Base-by-base conservation (phyloP, 768 basidiomycete species). In the Pleurotus eryngii region DNA sequence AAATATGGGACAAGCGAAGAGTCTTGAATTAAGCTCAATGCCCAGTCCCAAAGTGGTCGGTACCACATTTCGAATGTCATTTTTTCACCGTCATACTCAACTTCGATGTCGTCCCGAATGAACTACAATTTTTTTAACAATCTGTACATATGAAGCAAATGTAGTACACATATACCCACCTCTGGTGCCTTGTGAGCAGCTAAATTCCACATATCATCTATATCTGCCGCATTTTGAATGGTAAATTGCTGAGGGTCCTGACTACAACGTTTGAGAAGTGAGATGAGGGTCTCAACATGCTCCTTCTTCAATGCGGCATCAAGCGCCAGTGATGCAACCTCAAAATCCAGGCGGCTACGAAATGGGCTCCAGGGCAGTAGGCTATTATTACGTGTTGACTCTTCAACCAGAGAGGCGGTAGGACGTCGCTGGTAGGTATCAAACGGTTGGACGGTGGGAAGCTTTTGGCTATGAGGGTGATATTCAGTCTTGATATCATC, bases 401-500 rank as follows among this genome's bases (percentile, higher is more conserved):
- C 67, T 1, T 63, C 59, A 7, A 58, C 2, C 22, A 0, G 22
- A 24, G 22, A 3, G 22, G 4, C 22, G 22, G 22, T 24, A 24
- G 22, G 22, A 24, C 22, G 2, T 24, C 22, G 22, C 22, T 24
- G 22, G 22, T 24, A 24, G 22, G 22, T 24, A 24, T 24, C 22
- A 24, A 24, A 24, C 3, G 22, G 22, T 24, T 24, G 22, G 22
- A 24, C 22, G 4, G 22, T 24, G 67, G 67, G 18, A 45, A 57
- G 12, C 62, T 18, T 40, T 62, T 53, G 9, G 50, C 40, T 1
- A 58, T 30, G 35, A 11, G 64, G 66, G 49, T 72, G 69, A 37
- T 61, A 70, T 38, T 70, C 58, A 0, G 60, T 65, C 56, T 62
- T 63, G 60, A 71, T 64, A 59, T 69, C 64, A 46, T 65, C 65